Conservation (phyloP, 2,329 filamentous ascomycete species). For the Metarhizium anisopliae region DNA sequence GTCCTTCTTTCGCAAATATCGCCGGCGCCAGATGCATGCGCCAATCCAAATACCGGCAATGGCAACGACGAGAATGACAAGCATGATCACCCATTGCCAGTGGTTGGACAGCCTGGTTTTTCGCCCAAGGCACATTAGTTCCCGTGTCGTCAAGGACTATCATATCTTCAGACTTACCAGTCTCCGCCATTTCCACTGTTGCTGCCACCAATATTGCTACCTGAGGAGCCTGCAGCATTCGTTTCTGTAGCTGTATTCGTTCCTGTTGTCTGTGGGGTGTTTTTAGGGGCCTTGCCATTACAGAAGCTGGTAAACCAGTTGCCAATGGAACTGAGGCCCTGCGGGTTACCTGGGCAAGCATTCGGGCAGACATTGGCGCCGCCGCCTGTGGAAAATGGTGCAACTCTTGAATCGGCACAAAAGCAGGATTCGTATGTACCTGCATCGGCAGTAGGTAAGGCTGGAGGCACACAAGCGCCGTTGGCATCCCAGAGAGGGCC, state of each 20-base stretch:
- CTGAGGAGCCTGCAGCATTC: not conserved
- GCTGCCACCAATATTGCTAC: conserved; percentile 4
- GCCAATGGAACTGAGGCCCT: conserved; percentile 47
- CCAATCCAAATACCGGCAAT: conserved; percentile 59
- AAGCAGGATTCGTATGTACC: conserved; percentile 61
- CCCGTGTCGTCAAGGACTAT: not conserved
- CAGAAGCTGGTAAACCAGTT: conserved; percentile 66
- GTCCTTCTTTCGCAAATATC: conserved; percentile 63
- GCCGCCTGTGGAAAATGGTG: conserved; percentile 42
- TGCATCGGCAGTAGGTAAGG: conserved; percentile 35
- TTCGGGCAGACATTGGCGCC: conserved; percentile 53
- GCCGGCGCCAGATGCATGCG: conserved; percentile 62
- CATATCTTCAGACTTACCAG: conserved; percentile 31
- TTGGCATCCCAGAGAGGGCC: conserved; percentile 60
- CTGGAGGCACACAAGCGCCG: conserved; percentile 57
- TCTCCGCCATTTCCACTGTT: conserved; percentile 25
- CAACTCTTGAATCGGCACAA: conserved; percentile 55
- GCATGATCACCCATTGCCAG: conserved; percentile 74
- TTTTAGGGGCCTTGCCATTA: conserved; percentile 25
- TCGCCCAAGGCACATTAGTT: not conserved
- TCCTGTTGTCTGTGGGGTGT: conserved; percentile 8
- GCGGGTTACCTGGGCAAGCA: conserved; percentile 40
- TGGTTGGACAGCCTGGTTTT: conserved; percentile 54
- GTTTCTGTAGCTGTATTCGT: not conserved
- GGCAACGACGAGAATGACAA: conserved; percentile 63